Base-by-base conservation (phyloP, 192 early-diverging fungal genomes). In the Mortierella antarctica region DNA sequence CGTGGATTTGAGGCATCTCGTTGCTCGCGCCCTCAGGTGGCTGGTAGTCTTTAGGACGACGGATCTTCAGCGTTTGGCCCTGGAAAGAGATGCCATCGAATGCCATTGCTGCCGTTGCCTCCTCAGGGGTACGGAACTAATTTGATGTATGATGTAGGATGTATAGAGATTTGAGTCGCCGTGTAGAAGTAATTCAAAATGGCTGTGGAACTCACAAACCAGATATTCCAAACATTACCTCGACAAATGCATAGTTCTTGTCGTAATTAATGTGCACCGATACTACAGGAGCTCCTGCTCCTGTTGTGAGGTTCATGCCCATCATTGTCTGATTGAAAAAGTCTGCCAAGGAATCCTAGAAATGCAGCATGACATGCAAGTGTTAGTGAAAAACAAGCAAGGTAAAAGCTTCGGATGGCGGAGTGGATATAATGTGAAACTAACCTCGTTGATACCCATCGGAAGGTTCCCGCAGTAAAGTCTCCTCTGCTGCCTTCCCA, bases 211-310 rank as follows among this genome's bases (percentile, higher is more conserved):
- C 18, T 49, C 12, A 21, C 42, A 39, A 20, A 17, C 60, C 0
- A 60, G 39, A n/a, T 50, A 15, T 6, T 15, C 4, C 2, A 55
- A 52, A 65, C 44, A 40, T 51, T 89, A 96, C 95, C 73, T 99
- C 97, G 18, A 97, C 89, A 89, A 98, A 98, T 15, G 96, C 96
- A 86, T 96, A 98, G 72, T 93, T 93, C 82, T 96, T 96, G n/a
- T 98, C 97, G 48, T 89, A 87, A 78, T 97, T 96, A 54, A 98
- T 93, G 77, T 97, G 94, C 18, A 93, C 92, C 42, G 90, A 88
- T 17, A 93, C 84, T 17, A 96, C 94, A 0, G 93, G 92, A 51
- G 87, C 57, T 44, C 92, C 93, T 9, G 92, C 71, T 14, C 88
- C 83, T n/a, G 89, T 88, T 49, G 91, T 92, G 44, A 94, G 82